Conservation (phyloP, 2,329 filamentous ascomycete species). For the Sporothrix brasiliensis region DNA sequence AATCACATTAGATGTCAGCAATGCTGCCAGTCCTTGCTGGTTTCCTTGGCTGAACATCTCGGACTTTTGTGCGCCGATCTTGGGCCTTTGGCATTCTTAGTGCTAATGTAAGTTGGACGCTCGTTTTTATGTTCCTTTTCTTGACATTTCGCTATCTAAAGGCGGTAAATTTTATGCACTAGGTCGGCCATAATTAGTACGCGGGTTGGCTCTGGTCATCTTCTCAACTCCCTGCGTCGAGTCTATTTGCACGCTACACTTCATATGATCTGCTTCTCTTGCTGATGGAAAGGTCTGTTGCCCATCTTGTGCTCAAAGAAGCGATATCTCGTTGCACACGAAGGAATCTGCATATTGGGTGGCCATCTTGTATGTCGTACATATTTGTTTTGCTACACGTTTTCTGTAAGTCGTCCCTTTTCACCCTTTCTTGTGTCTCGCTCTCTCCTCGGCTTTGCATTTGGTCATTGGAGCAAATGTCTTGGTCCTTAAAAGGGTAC, state of each 20-base stretch:
- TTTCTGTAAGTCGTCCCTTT: neutral
- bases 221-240: neutral
- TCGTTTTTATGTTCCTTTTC: neutral
- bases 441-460: slow-evolving; percentile 15
- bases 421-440: slow-evolving; percentile 12
- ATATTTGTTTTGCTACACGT: neutral
- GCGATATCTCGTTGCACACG: slow-evolving; percentile 15
- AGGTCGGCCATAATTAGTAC: neutral
- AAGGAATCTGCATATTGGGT: neutral
- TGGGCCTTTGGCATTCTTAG: neutral
- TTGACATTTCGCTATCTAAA: neutral
- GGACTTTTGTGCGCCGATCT: slow-evolving; percentile 10
- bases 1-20: neutral
- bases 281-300: neutral
- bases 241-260: neutral
- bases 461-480: neutral
- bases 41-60: neutral
- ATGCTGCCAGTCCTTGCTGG: neutral
- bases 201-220: neutral
- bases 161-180: neutral
- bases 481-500: slow-evolving; percentile 4
- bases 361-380: neutral
- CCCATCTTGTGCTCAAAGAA: neutral
- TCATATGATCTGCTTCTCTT: neutral
- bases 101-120: neutral